Evolutionary conservation across 129 eudicot genomes (phyloP).

Genomic region (Saposhnikovia divaricata): DNA sequence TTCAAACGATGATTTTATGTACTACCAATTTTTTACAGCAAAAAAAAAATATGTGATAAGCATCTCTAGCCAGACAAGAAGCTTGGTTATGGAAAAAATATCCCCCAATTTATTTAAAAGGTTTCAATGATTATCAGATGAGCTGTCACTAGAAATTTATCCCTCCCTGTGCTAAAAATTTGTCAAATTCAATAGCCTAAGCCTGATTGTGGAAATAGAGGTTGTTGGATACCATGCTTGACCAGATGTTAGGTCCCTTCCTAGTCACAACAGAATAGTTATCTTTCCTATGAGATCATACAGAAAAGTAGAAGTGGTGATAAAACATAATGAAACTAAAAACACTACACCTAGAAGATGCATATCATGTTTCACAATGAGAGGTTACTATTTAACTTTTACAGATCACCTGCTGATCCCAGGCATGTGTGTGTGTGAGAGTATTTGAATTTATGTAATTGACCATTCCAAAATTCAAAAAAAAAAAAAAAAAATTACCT

Average conservation of each 20-base stretch:
- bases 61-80: neutral
- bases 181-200: neutral
- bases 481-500: constrained; percentile 43
- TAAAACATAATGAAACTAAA: no score
- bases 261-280: neutral
- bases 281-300: neutral
- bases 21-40: no score
- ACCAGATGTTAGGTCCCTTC: neutral
- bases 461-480: neutral
- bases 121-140: neutral
- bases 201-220: neutral
- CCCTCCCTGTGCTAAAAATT: neutral
- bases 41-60: neutral
- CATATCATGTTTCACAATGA: neutral
- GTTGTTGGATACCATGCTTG: neutral
- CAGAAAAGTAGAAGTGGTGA: neutral
- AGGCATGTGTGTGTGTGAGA: neutral
- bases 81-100: neutral
- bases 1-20: neutral
- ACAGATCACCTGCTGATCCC: neutral
- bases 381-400: neutral
- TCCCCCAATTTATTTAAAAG: neutral
- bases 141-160: neutral
- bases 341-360: neutral
- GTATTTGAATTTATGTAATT: neutral